A percentile compares a stretch with the other conserved stretches of the same genome.
Evolutionary conservation across 768 basidiomycete genomes (phyloP).

Genomic region (Lactifluus subvellereus): DNA sequence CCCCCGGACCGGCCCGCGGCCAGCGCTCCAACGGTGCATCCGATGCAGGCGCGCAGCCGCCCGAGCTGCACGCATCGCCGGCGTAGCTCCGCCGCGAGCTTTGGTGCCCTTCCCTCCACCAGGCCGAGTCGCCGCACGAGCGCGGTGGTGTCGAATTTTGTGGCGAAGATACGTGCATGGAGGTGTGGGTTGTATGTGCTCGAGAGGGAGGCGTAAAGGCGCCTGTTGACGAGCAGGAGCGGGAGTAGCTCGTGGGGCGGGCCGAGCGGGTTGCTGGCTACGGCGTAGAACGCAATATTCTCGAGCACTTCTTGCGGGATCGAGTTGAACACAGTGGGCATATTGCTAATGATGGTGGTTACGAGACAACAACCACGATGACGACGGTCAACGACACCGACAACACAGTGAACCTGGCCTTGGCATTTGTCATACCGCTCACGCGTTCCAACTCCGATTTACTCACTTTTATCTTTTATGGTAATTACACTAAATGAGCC

Average conservation of each 20-base stretch:
- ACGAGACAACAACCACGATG: not conserved
- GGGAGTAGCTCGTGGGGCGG: conserved; percentile 56
- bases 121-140: conserved; percentile 46
- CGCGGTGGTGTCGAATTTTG: conserved; percentile 59
- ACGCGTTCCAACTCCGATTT: conserved; percentile 18
- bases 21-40: conserved; percentile 31
- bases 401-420: not conserved
- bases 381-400: not conserved
- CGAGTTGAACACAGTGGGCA: conserved; percentile 35
- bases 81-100: conserved; percentile 57
- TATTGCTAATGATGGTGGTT: not conserved
- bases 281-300: conserved; percentile 64
- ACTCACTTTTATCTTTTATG: not conserved
- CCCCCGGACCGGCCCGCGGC: not conserved
- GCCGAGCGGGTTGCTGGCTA: conserved; percentile 42
- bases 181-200: conserved; percentile 54
- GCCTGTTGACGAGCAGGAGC: conserved; percentile 47
- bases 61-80: conserved; percentile 55
- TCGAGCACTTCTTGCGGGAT: conserved; percentile 78
- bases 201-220: conserved; percentile 46
- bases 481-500: not conserved
- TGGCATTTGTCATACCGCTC: conserved; percentile 10
- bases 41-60: conserved; percentile 44
- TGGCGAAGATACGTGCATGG: conserved; percentile 62
- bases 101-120: conserved; percentile 35